Base-by-base conservation (phyloP, 495 filamentous ascomycete genomes). In the Staphylotrichum tortipilum region DNA sequence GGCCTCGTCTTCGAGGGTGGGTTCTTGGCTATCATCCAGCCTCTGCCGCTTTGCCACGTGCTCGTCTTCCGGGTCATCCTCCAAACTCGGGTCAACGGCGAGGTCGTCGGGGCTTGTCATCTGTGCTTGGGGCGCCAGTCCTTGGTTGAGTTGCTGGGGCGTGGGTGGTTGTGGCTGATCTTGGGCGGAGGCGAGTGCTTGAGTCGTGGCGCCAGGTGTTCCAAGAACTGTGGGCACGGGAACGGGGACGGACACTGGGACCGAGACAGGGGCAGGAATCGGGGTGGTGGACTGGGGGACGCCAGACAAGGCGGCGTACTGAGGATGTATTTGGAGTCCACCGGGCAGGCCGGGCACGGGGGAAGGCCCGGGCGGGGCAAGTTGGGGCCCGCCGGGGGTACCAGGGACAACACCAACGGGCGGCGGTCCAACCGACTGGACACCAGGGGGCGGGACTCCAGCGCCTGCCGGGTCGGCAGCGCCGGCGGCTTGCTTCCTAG, bases 1-100 rank as follows among this genome's bases (percentile, higher is more conserved):
- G 2, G 67, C 69, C 37, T 66, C 70, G 17, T 74, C 70, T 6
- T 68, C 64, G 17, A 65, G 53, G 10, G 61, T 42, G 12, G 54
- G 38, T 6, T 64, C 58, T 14, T 61, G 57, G 9, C 49, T 56
- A 1, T 59, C 56, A n/a, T 64, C 58, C 12, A 72, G 59, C 31
- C 68, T 56, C 23, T 58, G 65, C 9, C 71, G 67, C 50, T 74
- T 74, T 1, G 65, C 54, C 4, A 55, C 51, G 45, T 54, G 55
- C 52, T 54, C 61, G 21, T 46, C 47, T 36, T 43, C 60, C n/a
- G 39, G 15, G 8, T 58, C 56, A 2, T 60, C 54, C 11, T 56
- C 59, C 7, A 66, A 49, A 23, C 50, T 64, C 6, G 63, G 61
- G 15, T 66, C 63, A 6, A 66, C 63, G 29, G 56, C 61, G 11